Conservation (phyloP, 345 rosid genomes). For the Pugionium cornutum region DNA sequence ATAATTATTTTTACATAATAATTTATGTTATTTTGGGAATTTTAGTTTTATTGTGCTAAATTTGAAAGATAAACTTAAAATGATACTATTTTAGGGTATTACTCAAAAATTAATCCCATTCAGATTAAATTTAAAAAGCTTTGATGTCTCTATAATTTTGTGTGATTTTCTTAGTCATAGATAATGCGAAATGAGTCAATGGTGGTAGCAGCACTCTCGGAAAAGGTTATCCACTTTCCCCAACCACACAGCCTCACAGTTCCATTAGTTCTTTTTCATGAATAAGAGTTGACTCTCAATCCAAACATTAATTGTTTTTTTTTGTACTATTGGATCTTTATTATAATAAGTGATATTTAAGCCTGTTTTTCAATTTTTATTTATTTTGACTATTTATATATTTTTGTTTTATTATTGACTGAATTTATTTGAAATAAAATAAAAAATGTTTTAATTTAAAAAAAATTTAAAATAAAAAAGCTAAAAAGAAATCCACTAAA, state of each 20-base stretch:
- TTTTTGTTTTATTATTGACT: no score
- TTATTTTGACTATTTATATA: no score
- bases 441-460: no score
- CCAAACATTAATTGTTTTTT: conserved; percentile 11
- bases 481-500: conserved; percentile 28
- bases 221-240: conserved; percentile 37
- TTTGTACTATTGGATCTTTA: conserved; percentile 2
- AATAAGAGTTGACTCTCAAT: conserved; percentile 37
- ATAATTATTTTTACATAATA: no score
- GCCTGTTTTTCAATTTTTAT: no score
- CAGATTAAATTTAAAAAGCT: not conserved
- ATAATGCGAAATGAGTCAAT: conserved; percentile 16
- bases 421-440: no score
- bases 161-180: not conserved
- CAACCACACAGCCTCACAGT: conserved; percentile 22
- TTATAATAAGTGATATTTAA: not conserved
- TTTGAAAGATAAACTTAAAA: no score
- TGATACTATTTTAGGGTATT: no score
- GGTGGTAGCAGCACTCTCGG: conserved; percentile 34
- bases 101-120: not conserved
- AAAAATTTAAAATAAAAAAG: no score
- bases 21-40: no score
- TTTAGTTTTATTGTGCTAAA: no score
- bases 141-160: not conserved
- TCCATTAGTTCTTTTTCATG: conserved; percentile 14